Percentiles rank a stretch among this genome's conserved stretches.
Conservation (phyloP, 768 basidiomycete species). For the Suillus alpinus region DNA sequence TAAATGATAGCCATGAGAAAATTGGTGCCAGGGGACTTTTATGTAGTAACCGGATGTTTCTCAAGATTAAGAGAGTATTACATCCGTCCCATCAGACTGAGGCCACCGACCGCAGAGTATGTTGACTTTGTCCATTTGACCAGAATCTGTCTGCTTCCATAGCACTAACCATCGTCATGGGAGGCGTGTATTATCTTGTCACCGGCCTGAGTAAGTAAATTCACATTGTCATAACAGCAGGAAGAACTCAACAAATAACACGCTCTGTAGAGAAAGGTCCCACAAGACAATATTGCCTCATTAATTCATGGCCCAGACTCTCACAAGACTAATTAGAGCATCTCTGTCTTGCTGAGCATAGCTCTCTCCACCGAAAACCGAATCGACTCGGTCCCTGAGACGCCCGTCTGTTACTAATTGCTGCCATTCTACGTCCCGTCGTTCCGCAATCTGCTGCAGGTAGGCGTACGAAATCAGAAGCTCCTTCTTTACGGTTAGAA, state of each 20-base stretch:
- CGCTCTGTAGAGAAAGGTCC: background rate
- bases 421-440: conserved; percentile 36
- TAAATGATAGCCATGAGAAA: background rate
- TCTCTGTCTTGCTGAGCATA: conserved; percentile 1
- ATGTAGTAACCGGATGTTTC: background rate
- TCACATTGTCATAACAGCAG: background rate
- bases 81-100: background rate
- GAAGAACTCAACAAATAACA: background rate
- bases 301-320: conserved; percentile 7
- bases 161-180: background rate
- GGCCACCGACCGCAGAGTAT: background rate
- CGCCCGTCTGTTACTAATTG: conserved; percentile 22
- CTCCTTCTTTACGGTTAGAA: conserved; percentile 34
- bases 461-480: conserved; percentile 39
- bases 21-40: background rate
- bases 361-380: conserved; percentile 20
- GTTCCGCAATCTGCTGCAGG: conserved; percentile 26
- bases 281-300: background rate
- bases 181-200: background rate
- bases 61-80: background rate
- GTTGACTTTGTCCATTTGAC: background rate
- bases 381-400: conserved; percentile 24
- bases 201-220: background rate
- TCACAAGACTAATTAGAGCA: conserved; percentile 1
- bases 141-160: background rate